Conservation (phyloP, 306 rosid genomes). For the Ormosia semicastrata region DNA sequence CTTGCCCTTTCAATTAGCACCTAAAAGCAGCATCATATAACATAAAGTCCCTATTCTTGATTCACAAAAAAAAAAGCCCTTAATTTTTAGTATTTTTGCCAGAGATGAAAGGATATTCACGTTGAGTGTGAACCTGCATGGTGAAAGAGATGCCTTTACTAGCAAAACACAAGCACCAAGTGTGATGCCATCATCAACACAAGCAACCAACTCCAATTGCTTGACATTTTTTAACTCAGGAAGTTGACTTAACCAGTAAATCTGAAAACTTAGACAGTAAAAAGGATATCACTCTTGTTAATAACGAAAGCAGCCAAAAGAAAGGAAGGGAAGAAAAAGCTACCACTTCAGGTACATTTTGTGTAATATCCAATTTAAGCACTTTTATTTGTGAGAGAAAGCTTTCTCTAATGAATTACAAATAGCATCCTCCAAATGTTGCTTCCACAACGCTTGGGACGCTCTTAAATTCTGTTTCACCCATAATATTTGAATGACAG, state of each 20-base stretch:
- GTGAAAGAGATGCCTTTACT: slow-evolving; percentile 33
- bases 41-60: not conserved
- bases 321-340: not conserved
- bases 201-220: slow-evolving; percentile 32
- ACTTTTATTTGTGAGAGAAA: slow-evolving; percentile 29
- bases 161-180: slow-evolving; percentile 13
- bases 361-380: slow-evolving; percentile 39
- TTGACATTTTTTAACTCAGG: slow-evolving; percentile 26
- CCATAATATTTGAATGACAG: slow-evolving; percentile 38
- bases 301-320: not conserved
- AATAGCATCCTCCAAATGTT: slow-evolving; percentile 32
- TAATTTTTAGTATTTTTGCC: not conserved
- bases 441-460: slow-evolving; percentile 38
- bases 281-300: not conserved
- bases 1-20: not conserved
- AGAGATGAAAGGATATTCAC: slow-evolving; percentile 12
- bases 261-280: slow-evolving; percentile 17
- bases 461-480: slow-evolving; percentile 13
- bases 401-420: slow-evolving; percentile 1
- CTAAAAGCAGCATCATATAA: not conserved
- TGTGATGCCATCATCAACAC: slow-evolving; percentile 26
- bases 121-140: slow-evolving; percentile 33
- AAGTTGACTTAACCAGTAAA: slow-evolving; percentile 23
- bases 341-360: slow-evolving; percentile 27
- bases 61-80: not conserved